phyloP scores from a whole-genome alignment of 352 stramenopile species.

The Aphanomyces stellatus region DNA sequence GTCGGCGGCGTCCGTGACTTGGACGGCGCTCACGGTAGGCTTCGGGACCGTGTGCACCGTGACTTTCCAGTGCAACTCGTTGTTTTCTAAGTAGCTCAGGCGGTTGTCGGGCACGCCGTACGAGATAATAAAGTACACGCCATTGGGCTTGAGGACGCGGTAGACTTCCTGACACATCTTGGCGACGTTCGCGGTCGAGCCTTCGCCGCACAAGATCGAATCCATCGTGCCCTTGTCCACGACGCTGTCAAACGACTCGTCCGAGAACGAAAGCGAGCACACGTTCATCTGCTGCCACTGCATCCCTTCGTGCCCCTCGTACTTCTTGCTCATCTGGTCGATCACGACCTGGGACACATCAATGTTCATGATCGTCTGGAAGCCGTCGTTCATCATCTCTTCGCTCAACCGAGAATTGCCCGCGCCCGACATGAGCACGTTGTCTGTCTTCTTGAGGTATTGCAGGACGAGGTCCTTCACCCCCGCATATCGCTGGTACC shows the following conservation, averaged over 20 bases:
- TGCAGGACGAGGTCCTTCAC: conserved; percentile 85
- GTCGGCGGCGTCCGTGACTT: conserved; percentile 86
- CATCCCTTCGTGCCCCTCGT: conserved; percentile 88
- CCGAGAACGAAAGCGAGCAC: conserved; percentile 88
- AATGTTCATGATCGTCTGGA: conserved; percentile 93
- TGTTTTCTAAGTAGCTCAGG: conserved; percentile 94
- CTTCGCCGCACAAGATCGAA: conserved; percentile 93
- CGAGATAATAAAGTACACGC: conserved; percentile 92
- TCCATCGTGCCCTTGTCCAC: conserved; percentile 95
- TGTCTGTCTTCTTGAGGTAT: conserved; percentile 92
- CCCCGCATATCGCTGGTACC: conserved; percentile 90
- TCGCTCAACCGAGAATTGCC: conserved; percentile 93
- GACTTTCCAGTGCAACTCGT: conserved; percentile 93
- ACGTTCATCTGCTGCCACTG: conserved; percentile 95
- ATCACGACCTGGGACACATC: conserved; percentile 92
- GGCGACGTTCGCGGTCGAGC: conserved; percentile 90
- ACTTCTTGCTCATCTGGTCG: conserved; percentile 91
- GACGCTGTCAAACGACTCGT: conserved; percentile 92
- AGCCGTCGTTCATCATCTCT: conserved; percentile 95
- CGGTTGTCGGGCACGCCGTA: conserved; percentile 94
- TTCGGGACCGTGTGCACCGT: conserved; percentile 94
- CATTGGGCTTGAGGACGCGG: conserved; percentile 91
- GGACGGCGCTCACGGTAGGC: conserved; percentile 90
- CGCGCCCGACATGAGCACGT: conserved; percentile 88
- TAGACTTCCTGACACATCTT: conserved; percentile 94